Conservation (phyloP, 352 stramenopile genomes). For the Phytophthora multivora region DNA sequence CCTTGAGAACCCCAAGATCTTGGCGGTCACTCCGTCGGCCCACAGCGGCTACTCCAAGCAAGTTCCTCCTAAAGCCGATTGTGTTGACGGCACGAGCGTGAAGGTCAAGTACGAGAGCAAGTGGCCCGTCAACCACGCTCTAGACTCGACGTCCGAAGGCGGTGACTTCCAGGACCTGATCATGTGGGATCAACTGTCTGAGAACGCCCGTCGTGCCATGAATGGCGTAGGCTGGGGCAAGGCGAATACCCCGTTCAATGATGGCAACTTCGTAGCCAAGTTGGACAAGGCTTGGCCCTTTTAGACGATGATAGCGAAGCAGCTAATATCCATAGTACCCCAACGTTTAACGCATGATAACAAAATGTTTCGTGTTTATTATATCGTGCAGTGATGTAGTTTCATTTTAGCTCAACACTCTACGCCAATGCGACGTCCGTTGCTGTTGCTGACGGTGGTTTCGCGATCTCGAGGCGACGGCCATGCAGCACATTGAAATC, state of each 20-base stretch:
- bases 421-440: conserved; percentile 3
- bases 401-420: no score
- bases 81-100: conserved; percentile 8
- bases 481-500: conserved; percentile 4
- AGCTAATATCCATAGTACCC: not conserved
- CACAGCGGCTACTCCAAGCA: conserved; percentile 9
- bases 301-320: not conserved
- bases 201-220: conserved; percentile 16
- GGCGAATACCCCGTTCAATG: conserved; percentile 16
- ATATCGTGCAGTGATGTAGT: not conserved
- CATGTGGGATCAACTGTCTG: conserved; percentile 26
- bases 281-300: conserved; percentile 17
- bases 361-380: not conserved
- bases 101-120: conserved; percentile 20
- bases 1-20: conserved; percentile 10
- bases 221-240: conserved; percentile 13
- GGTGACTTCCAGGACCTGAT: conserved; percentile 23
- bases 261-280: conserved; percentile 13
- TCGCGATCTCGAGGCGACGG: conserved; percentile 6
- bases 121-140: conserved; percentile 2
- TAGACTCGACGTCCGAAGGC: conserved; percentile 1
- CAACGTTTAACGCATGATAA: not conserved
- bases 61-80: not conserved
- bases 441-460: conserved; percentile 13
- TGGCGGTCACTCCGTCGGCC: conserved; percentile 11